Base-by-base conservation (phyloP, 768 basidiomycete genomes). In the Tricholoma furcatifolium region DNA sequence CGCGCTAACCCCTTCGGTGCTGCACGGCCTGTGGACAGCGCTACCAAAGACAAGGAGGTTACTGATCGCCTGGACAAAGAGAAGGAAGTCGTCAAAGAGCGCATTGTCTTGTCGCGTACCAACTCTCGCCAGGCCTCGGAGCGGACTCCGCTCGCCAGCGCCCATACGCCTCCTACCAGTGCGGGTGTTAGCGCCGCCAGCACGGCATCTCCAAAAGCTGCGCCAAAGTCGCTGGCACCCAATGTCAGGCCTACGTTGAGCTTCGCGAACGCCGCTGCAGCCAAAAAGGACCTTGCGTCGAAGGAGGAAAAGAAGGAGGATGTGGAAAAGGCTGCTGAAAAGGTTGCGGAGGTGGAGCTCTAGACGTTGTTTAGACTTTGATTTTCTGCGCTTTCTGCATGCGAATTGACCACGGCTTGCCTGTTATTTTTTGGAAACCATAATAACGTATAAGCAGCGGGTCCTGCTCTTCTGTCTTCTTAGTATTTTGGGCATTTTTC, bases 21-120 rank as follows among this genome's bases (percentile, higher is more conserved):
- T 49, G 96, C 96, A 32, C 87, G 73, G 61, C 93, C 96, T 11
- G 88, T 98, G 18, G 94, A 98, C 66, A 84, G 88, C 15, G 75
- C 87, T 31, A 73, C 79, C 0, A 81, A 83, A 48, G 94, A 98
- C 62, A 85, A 82, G 50, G 87, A 83, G 65, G 83, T 93, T 8
- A 70, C 82, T 27, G 82, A 89, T 42, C 83, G 85, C 27, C 67
- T 92, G 35, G 85, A 88, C 59, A 81, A 80, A 56, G 86, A 88
- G 23, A 79, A 82, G 67, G 66, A 85, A 74, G 73, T 78, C 65
- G 55, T 74, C 65, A 71, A 83, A 70, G 74, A 83, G 45, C 70
- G 80, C 60, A 54, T 77, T 53, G 56, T 77, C 56, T 78, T 82
- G 73, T 81, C 79, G 18, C 74, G 81, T 42, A 76, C 78, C 1